Evolutionary conservation across 352 stramenopile species (phyloP).

Genomic region (Globisporangium cystogenes): DNA sequence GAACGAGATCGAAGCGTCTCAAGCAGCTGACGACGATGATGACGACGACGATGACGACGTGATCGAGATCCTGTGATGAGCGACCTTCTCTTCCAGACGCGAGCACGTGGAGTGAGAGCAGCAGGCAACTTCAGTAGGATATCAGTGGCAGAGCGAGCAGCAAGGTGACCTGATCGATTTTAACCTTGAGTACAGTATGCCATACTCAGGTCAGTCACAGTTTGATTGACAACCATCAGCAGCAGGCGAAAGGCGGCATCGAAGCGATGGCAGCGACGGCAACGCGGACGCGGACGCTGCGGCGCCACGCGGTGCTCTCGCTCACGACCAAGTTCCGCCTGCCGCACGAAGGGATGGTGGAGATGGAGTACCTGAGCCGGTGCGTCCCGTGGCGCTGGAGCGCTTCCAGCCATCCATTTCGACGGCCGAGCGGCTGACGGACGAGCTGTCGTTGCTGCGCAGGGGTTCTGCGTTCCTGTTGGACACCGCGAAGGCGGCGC

Average conservation of each 20-base stretch:
- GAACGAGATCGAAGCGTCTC: too few species aligned
- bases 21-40: not conserved
- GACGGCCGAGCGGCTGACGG: not conserved
- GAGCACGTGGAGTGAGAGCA: too few species aligned
- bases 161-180: not conserved
- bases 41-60: conserved; percentile 16
- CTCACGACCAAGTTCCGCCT: conserved; percentile 77
- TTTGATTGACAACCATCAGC: not conserved
- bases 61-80: conserved; percentile 16
- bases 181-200: not conserved
- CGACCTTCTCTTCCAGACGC: not conserved
- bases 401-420: not conserved
- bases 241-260: too few species aligned
- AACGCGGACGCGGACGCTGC: not conserved
- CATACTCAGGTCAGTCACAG: not conserved
- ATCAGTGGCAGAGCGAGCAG: not conserved
- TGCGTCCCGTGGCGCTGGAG: conserved; percentile 8
- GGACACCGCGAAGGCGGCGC: conserved; percentile 5
- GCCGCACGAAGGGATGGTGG: conserved; percentile 68
- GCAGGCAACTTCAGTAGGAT: not conserved
- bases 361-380: conserved; percentile 74
- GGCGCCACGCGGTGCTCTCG: conserved; percentile 48
- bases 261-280: not conserved
- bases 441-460: not conserved
- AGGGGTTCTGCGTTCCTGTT: conserved; percentile 70